Base-by-base conservation (phyloP, 1,284 basidiomycete genomes). In the Cutaneotrichosporon cyanovorans region DNA sequence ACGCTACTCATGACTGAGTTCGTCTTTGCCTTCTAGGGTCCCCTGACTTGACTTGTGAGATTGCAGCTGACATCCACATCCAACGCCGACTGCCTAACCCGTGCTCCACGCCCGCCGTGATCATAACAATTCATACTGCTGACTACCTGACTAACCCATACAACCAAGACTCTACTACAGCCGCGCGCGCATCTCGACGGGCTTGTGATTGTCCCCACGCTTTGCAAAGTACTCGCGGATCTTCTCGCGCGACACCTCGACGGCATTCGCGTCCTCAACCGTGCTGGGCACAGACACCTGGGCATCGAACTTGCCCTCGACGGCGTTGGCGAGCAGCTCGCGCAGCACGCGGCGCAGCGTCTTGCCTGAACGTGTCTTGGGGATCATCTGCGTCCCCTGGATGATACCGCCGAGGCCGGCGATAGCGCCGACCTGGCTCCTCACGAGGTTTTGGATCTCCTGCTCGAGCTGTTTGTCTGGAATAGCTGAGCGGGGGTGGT, bases 281-380 rank as follows among this genome's bases (percentile, higher is more conserved):
- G 53, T 54, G 1, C 48, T 50, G 19, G 53, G 53, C 20, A 54
- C 45, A 19, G 36, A 38, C 48, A 54, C 46, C 30, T 40, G 22
- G 14, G 42, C 46, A 43, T 54, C 53, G 40, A 50, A 51, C 37
- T 50, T 42, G 28, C 46, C 53, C 37, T 50, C 43, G 42, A 37
- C 20, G 20, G 53, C 53, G 46, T 54, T 50, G 48, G 50, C 48
- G 37, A 51, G 48, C n/a, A 54, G 53, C 18, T 47, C 46, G 37
- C 53, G 53, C 8, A 93, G 80, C 52, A 92, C 84, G 41, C 91
- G 80, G 45, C 90, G 81, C 82, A 95, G 90, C 7, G 84, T 83
- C 81, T 93, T 95, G 39, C 91, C 91, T 25, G 83, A 86, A 38
- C 90, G 78, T 42, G 91, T 95, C 81, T 95, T 95, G 42, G 91